Evolutionary conservation across 345 rosid species (phyloP).

Genomic region (Sonneratia alba): DNA sequence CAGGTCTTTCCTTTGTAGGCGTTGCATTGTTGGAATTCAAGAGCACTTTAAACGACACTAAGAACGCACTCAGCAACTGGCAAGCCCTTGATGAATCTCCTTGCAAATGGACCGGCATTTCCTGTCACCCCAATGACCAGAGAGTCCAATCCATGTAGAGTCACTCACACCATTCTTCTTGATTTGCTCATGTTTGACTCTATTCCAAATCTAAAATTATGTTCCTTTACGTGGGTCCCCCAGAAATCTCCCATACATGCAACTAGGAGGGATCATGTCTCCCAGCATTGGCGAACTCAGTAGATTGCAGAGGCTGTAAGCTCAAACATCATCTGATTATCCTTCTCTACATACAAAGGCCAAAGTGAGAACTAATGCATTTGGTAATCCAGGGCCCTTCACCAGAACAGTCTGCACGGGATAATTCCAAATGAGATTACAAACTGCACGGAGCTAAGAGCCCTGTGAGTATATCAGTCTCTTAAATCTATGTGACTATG

Average conservation of each 20-base stretch:
- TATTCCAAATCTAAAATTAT: not conserved
- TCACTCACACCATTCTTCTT: not conserved
- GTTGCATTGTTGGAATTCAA: constrained; percentile 65
- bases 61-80: constrained; percentile 63
- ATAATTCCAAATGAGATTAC: constrained; percentile 69
- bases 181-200: not conserved
- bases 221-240: constrained; percentile 12
- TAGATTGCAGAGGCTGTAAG: constrained; percentile 82
- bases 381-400: constrained; percentile 57
- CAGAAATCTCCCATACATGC: constrained; percentile 90
- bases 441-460: constrained; percentile 73
- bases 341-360: constrained; percentile 3
- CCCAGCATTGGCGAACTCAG: constrained; percentile 81
- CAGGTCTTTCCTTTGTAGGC: constrained; percentile 31
- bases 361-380: not conserved
- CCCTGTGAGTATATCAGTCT: constrained; percentile 47
- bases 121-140: constrained; percentile 55
- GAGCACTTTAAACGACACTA: constrained; percentile 63
- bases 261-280: constrained; percentile 74
- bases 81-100: constrained; percentile 61
- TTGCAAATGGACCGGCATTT: constrained; percentile 88
- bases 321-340: constrained; percentile 4
- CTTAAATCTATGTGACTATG: not conserved
- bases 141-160: constrained; percentile 73
- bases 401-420: constrained; percentile 83